phyloP scores from a whole-genome alignment of 2,329 filamentous ascomycete species.

The Colletotrichum sublineola region DNA sequence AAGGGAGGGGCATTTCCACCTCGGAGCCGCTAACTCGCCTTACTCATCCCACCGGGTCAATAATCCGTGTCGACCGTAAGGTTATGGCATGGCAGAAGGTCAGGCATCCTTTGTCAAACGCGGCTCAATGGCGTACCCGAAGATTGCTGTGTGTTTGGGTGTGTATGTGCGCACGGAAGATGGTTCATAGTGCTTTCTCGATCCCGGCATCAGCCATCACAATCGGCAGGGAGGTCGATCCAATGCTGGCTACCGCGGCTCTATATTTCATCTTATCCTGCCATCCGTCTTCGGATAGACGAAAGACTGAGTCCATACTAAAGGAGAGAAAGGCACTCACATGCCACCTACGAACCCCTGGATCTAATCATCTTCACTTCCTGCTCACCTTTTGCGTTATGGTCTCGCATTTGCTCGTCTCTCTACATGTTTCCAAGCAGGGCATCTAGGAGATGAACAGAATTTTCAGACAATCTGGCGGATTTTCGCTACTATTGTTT shows the following conservation, averaged over 20 bases:
- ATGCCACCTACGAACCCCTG: neutral
- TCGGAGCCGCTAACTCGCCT: constrained; percentile 23
- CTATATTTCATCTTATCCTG: constrained; percentile 1
- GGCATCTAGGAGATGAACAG: constrained; percentile 35
- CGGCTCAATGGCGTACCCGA: neutral
- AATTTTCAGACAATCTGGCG: constrained; percentile 13
- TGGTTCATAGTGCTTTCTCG: constrained; percentile 2
- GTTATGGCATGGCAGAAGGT: neutral
- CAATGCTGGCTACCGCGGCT: constrained; percentile 31
- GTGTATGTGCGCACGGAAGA: neutral
- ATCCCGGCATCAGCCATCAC: constrained; percentile 9
- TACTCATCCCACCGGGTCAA: constrained; percentile 18
- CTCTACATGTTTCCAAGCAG: constrained; percentile 23
- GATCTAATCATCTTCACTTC: neutral
- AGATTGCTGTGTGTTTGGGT: constrained; percentile 10
- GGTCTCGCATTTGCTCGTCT: neutral
- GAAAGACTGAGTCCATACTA: constrained; percentile 1
- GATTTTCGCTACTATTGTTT: constrained; percentile 24
- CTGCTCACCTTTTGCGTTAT: neutral
- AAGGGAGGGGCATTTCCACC: too few relatives aligned
- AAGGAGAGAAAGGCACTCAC: neutral
- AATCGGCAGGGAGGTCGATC: neutral
- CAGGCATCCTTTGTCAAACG: neutral
- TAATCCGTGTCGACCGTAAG: constrained; percentile 18
- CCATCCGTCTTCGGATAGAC: neutral